Evolutionary conservation across 208 protist genomes (phyloP).

Genomic region (Acanthamoeba castellanii): DNA sequence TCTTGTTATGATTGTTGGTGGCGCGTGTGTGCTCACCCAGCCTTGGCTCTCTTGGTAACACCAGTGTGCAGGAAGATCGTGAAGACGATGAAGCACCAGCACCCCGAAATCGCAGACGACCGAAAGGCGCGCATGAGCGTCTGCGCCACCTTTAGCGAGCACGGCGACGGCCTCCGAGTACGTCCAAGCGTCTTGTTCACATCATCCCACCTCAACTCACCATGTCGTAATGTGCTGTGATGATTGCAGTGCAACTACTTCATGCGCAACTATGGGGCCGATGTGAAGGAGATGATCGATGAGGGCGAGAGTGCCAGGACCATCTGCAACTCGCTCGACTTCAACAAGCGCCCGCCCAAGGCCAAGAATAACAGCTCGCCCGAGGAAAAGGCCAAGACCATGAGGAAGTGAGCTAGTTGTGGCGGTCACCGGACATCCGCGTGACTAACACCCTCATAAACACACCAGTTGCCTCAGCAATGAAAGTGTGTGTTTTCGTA

Average conservation of each 20-base stretch:
- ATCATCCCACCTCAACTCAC: too few species aligned
- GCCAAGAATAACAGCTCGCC: background rate
- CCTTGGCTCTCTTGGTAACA: too few species aligned
- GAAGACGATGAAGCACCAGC: conserved; percentile 15
- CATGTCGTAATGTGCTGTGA: background rate
- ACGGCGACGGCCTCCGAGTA: background rate
- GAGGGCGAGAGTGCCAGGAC: background rate
- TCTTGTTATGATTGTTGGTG: background rate
- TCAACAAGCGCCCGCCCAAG: conserved; percentile 20
- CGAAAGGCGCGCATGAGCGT: background rate
- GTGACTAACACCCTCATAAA: too few species aligned
- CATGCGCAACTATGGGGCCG: conserved; percentile 22
- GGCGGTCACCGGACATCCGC: too few species aligned
- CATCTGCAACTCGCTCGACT: conserved; percentile 28
- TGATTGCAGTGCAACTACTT: conserved; percentile 37
- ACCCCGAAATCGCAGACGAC: background rate
- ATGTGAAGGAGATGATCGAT: conserved; percentile 32
- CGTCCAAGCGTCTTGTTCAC: background rate
- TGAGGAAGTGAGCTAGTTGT: background rate
- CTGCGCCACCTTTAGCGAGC: background rate
- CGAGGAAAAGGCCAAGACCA: background rate
- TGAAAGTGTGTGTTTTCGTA: too few species aligned
- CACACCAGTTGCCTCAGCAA: too few species aligned
- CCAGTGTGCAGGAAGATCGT: conserved; percentile 29
- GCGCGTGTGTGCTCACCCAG: background rate